These are phyloP conservation scores for Tulasnella sp. DNA, from an alignment of 768 basidiomycete genomes.

Conservation along the genomic window DNA sequence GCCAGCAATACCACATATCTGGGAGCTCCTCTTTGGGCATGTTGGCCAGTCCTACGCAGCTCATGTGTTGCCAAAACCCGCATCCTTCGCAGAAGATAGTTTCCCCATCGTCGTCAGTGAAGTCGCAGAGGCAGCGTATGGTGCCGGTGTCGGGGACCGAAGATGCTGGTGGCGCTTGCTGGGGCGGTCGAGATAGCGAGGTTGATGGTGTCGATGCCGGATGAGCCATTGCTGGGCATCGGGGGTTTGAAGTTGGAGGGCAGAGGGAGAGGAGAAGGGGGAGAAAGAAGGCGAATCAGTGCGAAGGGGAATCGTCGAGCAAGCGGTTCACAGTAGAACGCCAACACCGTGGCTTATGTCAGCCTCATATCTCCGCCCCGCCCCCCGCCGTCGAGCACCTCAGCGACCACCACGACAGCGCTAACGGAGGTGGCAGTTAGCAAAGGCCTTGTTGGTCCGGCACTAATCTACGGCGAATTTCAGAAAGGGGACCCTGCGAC, in stretches of 20 bases:
- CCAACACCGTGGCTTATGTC: background rate
- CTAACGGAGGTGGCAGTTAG: background rate
- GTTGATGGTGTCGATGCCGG: conserved; percentile 13
- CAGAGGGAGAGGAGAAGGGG: conserved; percentile 3
- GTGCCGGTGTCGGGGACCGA: conserved; percentile 27
- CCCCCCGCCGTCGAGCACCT: background rate
- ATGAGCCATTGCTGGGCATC: conserved; percentile 10
- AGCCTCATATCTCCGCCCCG: background rate
- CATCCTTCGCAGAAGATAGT: conserved; percentile 48
- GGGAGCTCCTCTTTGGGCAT: conserved; percentile 23
- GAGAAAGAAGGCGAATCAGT: conserved; percentile 2
- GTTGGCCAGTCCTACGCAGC: conserved; percentile 38
- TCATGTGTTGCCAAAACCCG: conserved; percentile 46
- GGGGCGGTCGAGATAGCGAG: background rate
- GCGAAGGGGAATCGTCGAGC: conserved; percentile 12
- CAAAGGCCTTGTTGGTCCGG: background rate
- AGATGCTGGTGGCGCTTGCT: conserved; percentile 12
- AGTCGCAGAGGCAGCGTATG: conserved; percentile 45
- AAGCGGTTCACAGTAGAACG: conserved; percentile 5
- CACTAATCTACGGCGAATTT: background rate
- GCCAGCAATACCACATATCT: conserved; percentile 24
- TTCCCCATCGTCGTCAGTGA: conserved; percentile 45
- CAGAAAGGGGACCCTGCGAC: background rate
- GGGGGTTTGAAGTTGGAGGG: conserved; percentile 5
- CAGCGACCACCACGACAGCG: background rate